Conservation (phyloP, 768 basidiomycete species). For the Xerocomus potaroensis region DNA sequence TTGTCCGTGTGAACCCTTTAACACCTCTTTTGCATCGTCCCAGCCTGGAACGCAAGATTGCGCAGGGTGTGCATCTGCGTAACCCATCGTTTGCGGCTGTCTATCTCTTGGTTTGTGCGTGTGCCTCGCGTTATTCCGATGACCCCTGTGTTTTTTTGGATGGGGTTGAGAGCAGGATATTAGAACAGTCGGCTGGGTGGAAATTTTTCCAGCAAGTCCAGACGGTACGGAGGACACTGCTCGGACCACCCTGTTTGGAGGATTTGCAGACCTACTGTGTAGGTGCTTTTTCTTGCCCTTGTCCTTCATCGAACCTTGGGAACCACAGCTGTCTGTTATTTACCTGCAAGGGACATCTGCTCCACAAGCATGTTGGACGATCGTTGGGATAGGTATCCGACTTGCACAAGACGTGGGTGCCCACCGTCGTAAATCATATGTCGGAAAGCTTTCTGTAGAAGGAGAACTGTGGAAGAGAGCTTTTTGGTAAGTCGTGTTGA, state of each 20-base stretch:
- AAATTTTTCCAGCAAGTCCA: conserved; percentile 50
- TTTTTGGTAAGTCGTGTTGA: conserved; percentile 35
- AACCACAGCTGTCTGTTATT: conserved; percentile 44
- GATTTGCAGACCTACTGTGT: conserved; percentile 70
- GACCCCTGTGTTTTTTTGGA: conserved; percentile 53
- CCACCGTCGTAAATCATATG: conserved; percentile 38
- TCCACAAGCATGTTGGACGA: conserved; percentile 65
- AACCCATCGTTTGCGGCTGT: conserved; percentile 53
- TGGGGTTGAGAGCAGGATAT: conserved; percentile 21
- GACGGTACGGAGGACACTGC: conserved; percentile 52
- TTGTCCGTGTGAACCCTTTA: conserved; percentile 50
- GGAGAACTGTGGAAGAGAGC: conserved; percentile 59
- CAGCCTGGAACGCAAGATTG: conserved; percentile 52
- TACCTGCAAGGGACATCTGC: conserved; percentile 56
- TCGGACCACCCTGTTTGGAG: conserved; percentile 55
- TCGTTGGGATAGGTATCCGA: conserved; percentile 57
- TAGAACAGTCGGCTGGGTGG: conserved; percentile 49
- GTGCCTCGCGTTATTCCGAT: conserved; percentile 51
- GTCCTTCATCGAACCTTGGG: not conserved
- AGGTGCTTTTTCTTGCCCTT: conserved; percentile 20
- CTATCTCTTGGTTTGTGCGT: conserved; percentile 68
- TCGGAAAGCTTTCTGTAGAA: conserved; percentile 36
- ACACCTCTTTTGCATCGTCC: conserved; percentile 71
- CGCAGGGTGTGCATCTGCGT: conserved; percentile 44
- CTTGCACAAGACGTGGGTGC: conserved; percentile 58